Evolutionary conservation across 108 stramenopile species (phyloP).

Genomic region (Skeletonema potamos): DNA sequence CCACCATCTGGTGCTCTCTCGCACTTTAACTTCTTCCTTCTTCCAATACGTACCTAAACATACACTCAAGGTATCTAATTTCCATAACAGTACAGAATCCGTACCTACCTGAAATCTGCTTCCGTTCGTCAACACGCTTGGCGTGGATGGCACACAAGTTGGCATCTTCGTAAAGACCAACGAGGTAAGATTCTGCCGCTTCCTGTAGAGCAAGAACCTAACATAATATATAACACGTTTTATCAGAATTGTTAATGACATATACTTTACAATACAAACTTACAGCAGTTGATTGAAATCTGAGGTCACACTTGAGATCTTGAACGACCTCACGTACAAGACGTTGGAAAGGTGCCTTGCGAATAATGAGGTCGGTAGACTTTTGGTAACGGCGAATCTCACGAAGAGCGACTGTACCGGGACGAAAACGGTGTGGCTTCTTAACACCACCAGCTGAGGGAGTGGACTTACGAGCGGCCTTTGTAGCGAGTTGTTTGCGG

Average conservation of each 20-base stretch:
- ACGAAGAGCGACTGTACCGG: constrained; percentile 83
- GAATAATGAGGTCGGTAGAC: constrained; percentile 71
- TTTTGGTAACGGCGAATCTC: constrained; percentile 93
- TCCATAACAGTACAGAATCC: too few species aligned
- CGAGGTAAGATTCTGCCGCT: constrained; percentile 87
- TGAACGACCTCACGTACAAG: constrained; percentile 88
- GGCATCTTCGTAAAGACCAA: constrained; percentile 91
- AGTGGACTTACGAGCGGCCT: neutral
- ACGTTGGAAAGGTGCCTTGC: constrained; percentile 90
- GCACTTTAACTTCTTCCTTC: too few species aligned
- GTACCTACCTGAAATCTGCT: too few species aligned
- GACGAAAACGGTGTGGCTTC: constrained; percentile 85
- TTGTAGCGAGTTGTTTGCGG: neutral
- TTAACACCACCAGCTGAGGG: constrained; percentile 26
- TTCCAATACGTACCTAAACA: too few species aligned
- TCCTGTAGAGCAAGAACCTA: constrained; percentile 59
- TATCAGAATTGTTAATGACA: neutral
- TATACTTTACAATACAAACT: neutral
- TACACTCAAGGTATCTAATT: too few species aligned
- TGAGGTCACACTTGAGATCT: constrained; percentile 73
- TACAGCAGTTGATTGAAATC: constrained; percentile 90
- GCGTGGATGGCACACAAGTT: constrained; percentile 95
- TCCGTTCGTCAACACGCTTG: too few species aligned
- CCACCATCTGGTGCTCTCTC: too few species aligned
- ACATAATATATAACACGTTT: too few species aligned